Evolutionary conservation across 2,329 filamentous ascomycete genomes (phyloP).

Genomic region (Diaporthe caulivora): DNA sequence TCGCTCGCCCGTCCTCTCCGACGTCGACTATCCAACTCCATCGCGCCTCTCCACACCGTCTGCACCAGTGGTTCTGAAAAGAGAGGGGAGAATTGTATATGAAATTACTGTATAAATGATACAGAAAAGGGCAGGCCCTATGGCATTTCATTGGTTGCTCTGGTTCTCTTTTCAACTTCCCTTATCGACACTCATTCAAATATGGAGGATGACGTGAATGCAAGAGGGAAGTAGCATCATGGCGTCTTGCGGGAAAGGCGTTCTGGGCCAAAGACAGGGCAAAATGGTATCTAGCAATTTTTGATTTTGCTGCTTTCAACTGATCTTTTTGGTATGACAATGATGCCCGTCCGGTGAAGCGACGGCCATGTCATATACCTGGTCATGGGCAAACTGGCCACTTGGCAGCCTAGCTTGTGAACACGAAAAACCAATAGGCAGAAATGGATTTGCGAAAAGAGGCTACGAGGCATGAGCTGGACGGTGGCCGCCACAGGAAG

Average conservation of each 20-base stretch:
- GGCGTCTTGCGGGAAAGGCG: slow-evolving; percentile 36
- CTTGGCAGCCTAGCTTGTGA: not conserved
- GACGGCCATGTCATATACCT: slow-evolving; percentile 2
- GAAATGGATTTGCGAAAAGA: not conserved
- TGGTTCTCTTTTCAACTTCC: slow-evolving; percentile 7
- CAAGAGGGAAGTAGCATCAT: slow-evolving; percentile 28
- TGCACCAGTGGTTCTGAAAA: not conserved
- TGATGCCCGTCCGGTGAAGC: slow-evolving; percentile 13
- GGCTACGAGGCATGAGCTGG: not conserved
- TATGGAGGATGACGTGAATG: not conserved
- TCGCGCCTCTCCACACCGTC: not conserved
- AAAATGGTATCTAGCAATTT: slow-evolving; percentile 38
- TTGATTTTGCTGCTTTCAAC: slow-evolving; percentile 8
- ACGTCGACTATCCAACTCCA: not conserved
- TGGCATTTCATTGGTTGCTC: not conserved
- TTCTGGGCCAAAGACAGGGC: slow-evolving; percentile 35
- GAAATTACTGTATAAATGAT: slow-evolving; percentile 21
- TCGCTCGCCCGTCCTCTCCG: not conserved
- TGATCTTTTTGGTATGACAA: not conserved
- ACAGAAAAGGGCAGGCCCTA: slow-evolving; percentile 17
- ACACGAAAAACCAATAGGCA: not conserved
- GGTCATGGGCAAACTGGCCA: not conserved
- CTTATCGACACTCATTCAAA: slow-evolving; percentile 33
- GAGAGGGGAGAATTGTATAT: slow-evolving; percentile 14
- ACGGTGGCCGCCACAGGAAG: not conserved